Percentiles rank a stretch among this genome's conserved stretches.
phyloP scores from a whole-genome alignment of 306 rosid species.

The Fragaria ananassa region DNA sequence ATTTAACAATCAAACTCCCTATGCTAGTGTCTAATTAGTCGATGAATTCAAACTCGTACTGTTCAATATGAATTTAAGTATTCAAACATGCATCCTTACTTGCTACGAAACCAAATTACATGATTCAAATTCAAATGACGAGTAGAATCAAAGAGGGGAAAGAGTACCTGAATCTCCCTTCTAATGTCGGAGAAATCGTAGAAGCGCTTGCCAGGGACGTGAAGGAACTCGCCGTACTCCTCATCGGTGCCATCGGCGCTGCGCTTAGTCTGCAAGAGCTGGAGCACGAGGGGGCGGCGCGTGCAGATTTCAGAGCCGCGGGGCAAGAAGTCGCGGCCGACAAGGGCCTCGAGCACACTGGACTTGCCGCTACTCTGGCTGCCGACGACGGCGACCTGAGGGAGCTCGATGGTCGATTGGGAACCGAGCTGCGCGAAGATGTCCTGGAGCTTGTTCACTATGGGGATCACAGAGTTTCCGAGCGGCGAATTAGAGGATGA shows the following conservation, averaged over 20 bases:
- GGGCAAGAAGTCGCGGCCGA: slow-evolving; percentile 94
- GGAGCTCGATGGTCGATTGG: slow-evolving; percentile 90
- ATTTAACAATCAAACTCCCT: neutral
- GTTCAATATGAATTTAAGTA: neutral
- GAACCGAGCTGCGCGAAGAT: slow-evolving; percentile 87
- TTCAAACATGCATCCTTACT: neutral
- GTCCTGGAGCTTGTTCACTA: slow-evolving; percentile 91
- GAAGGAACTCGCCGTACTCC: slow-evolving; percentile 96
- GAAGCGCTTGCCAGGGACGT: slow-evolving; percentile 68
- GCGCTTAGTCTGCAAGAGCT: slow-evolving; percentile 75
- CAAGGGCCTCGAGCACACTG: slow-evolving; percentile 93
- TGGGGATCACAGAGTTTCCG: slow-evolving; percentile 80
- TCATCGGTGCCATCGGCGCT: slow-evolving; percentile 59
- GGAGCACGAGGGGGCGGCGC: slow-evolving; percentile 87
- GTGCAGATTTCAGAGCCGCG: slow-evolving; percentile 93
- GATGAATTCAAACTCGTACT: neutral
- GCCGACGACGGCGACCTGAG: slow-evolving; percentile 96
- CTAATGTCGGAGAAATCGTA: slow-evolving; percentile 84
- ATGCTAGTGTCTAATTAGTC: neutral
- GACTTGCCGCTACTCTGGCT: slow-evolving; percentile 99
- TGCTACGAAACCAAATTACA: neutral
- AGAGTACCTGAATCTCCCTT: slow-evolving; percentile 79
- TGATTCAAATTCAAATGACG: slow-evolving; percentile 6
- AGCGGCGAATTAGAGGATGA: slow-evolving; percentile 52
- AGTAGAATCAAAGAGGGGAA: neutral